A percentile compares a stretch with the other conserved stretches of the same genome.
phyloP scores from a whole-genome alignment of 306 rosid genomes.

The Vigna nakashimae region DNA sequence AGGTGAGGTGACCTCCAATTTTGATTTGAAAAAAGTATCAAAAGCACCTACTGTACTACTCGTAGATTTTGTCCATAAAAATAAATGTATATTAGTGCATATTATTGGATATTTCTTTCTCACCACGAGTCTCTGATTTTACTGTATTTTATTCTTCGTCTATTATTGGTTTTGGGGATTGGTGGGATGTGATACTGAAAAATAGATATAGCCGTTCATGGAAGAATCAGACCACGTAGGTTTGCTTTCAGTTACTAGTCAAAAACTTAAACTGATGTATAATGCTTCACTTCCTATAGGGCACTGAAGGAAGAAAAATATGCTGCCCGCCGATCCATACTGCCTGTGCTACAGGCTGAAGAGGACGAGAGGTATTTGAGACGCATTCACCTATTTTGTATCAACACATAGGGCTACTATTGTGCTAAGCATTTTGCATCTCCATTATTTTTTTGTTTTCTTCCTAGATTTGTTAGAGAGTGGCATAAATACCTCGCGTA shows the following conservation, averaged over 20 bases:
- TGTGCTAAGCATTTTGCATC: not conserved
- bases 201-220: not conserved
- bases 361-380: conserved; percentile 89
- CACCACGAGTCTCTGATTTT: conserved; percentile 1
- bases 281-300: conserved; percentile 51
- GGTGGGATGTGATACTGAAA: conserved; percentile 6
- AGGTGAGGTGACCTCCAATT: not conserved
- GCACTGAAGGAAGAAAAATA: conserved; percentile 93
- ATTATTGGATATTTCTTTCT: conserved; percentile 4
- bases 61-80: conserved; percentile 1
- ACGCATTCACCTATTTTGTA: conserved; percentile 9
- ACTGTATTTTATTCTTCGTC: not conserved
- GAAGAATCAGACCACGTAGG: not conserved
- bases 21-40: not conserved
- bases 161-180: conserved; percentile 5
- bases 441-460: conserved; percentile 22
- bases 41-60: not conserved
- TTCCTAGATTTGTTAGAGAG: conserved; percentile 83
- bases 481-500: conserved; percentile 96
- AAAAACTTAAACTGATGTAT: conserved; percentile 19
- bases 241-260: conserved; percentile 18
- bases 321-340: conserved; percentile 89
- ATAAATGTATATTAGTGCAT: not conserved
- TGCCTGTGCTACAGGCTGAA: conserved; percentile 96
- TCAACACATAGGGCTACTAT: not conserved